A percentile compares a stretch with the other conserved stretches of the same genome.
Evolutionary conservation across 495 filamentous ascomycete genomes (phyloP).

Genomic region (Talaromyces borbonicus): DNA sequence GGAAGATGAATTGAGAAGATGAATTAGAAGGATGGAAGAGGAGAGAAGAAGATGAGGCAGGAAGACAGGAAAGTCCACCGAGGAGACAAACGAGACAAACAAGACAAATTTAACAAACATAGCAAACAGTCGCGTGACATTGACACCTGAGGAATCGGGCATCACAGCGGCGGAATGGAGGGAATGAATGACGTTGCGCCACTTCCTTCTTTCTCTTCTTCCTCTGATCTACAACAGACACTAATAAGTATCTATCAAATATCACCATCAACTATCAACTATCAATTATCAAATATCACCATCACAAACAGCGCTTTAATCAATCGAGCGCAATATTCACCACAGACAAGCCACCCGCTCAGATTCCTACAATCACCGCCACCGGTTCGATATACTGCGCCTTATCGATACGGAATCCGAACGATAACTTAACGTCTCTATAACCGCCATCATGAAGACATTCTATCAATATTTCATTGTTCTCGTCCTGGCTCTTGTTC

Average conservation of each 20-base stretch:
- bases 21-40: slow-evolving; percentile 2
- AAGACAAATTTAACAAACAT: too few relatives aligned
- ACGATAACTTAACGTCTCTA: background rate
- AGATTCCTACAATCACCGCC: background rate
- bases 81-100: background rate
- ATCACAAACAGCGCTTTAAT: too few relatives aligned
- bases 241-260: background rate
- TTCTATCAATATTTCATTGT: slow-evolving; percentile 32
- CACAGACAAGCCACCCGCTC: too few relatives aligned
- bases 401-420: background rate
- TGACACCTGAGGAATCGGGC: slow-evolving; percentile 3
- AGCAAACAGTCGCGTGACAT: slow-evolving; percentile 1
- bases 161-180: background rate
- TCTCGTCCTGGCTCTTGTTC: slow-evolving; percentile 44
- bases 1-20: slow-evolving; percentile 4
- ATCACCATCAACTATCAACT: background rate
- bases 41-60: background rate
- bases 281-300: background rate
- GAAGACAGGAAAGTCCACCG: background rate
- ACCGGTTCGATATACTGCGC: background rate
- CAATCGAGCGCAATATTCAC: too few relatives aligned
- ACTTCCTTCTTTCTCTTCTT: background rate
- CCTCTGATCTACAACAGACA: background rate
- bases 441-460: slow-evolving; percentile 44
- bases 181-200: background rate